Base-by-base conservation (phyloP, 2,329 filamentous ascomycete species). In the Westerdykella sp. region DNA sequence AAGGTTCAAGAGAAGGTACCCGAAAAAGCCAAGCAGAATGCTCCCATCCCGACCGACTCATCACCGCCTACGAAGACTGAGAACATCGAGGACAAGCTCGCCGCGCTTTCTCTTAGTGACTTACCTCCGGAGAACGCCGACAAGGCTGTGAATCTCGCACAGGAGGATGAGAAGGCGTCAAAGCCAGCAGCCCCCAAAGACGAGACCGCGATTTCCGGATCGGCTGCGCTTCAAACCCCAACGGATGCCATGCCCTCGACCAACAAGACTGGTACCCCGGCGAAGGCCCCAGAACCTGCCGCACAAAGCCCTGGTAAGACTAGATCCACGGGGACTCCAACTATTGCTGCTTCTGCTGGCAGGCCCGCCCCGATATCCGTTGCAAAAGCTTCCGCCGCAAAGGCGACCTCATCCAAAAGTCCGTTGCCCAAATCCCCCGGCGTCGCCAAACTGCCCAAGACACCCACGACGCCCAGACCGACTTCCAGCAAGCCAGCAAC, bases 161-260 rank as follows among this genome's bases (percentile, higher is more conserved):
- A 72, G 54, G 72, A 73, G 40, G 60, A n/a, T n/a, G n/a, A 67
- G 11, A 63, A 56, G 10, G 47, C 55, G 7, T 59, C 69, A 57
- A 69, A 68, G 53, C 68, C 70, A 5, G 63, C 66, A 25, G 63
- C 69, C 31, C 61, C 65, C 4, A 66, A 66, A 34, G 63, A 61
- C 31, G 61, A 63, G 50, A 55, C 50, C 38, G 56, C 61, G 14
- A 58, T 67, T 13, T 65, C 67, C 39, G 64, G 60, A 25, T 64
- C 62, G 14, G n/a, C n/a, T 3, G 50, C 64, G 66, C 66, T 28
- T 53, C 63, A 7, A 56, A 62, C 3, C 52, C 59, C 5, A 66
- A 18, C 41, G 6, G 45, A 45, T 12, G 12, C 37, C 7, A 13
- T 34, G 2, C 21, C 37, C 18, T 23, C 37, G n/a, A 18, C 30